These are phyloP conservation scores for Cladosporium sp. DNA, from an alignment of 2,329 filamentous ascomycete species.

Conservation along the genomic window DNA sequence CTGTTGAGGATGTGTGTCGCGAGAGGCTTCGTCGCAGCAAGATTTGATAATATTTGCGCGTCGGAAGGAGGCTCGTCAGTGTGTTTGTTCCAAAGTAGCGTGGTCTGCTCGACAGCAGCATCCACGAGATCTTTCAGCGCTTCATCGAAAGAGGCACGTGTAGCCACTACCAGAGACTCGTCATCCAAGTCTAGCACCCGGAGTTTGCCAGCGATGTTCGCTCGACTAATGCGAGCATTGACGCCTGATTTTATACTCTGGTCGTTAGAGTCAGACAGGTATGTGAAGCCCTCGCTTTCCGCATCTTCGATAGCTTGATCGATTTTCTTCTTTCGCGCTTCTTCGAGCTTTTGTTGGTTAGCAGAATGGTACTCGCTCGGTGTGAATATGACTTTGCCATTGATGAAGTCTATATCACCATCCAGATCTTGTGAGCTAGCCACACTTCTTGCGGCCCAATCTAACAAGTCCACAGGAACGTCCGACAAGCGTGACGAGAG, in stretches of 20 bases:
- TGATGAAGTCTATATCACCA: conserved; percentile 4
- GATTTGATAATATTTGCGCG: background rate
- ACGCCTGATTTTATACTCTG: conserved; percentile 7
- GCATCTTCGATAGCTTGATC: conserved; percentile 9
- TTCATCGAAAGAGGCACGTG: conserved; percentile 1
- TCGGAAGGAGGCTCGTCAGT: conserved; percentile 5
- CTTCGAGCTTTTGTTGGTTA: conserved; percentile 8
- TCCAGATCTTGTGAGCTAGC: background rate
- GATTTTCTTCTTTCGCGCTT: background rate
- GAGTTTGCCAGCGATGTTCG: background rate
- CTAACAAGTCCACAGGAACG: conserved; percentile 3
- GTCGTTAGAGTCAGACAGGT: conserved; percentile 3
- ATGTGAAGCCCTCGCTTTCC: conserved; percentile 7
- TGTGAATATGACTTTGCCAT: conserved; percentile 12
- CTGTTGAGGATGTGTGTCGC: conserved; percentile 17
- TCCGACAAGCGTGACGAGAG: conserved; percentile 1
- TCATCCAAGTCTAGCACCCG: conserved; percentile 8
- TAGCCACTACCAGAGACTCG: conserved; percentile 4
- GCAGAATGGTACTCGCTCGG: conserved; percentile 8
- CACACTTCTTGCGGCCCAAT: conserved; percentile 10
- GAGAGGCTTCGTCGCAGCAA: conserved; percentile 16
- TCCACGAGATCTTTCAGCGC: conserved; percentile 4
- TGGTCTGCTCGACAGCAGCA: conserved; percentile 8
- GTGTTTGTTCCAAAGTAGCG: conserved; percentile 3
- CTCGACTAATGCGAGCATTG: conserved; percentile 1